Percentiles rank a stretch among this genome's conserved stretches.
Conservation (phyloP, 176 grass and related monocot genomes). For the Paspalum notatum region DNA sequence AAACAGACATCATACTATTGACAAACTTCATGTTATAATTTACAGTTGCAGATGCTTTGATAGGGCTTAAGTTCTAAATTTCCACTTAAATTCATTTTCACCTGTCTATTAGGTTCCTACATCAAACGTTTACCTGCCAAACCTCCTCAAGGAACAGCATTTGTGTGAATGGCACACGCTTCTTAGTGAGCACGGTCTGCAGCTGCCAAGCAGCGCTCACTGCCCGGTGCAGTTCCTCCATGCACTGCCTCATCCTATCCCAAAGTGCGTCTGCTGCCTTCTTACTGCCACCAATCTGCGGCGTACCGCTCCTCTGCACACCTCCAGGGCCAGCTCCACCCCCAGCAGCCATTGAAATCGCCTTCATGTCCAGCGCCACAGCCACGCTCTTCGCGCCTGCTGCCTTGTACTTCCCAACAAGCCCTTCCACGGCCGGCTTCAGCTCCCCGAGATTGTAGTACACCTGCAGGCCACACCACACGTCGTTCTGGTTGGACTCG, state of each 20-base stretch:
- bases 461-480: conserved; percentile 95
- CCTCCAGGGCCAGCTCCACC: conserved; percentile 84
- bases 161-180: conserved; percentile 91
- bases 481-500: conserved; percentile 93
- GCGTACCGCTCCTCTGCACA: conserved; percentile 94
- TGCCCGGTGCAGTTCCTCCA: conserved; percentile 81
- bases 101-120: conserved; percentile 6
- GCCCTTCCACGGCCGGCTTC: conserved; percentile 73
- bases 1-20: neutral
- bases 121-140: conserved; percentile 77
- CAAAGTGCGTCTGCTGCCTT: conserved; percentile 84
- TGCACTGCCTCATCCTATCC: conserved; percentile 94
- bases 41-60: neutral
- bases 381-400: conserved; percentile 76
- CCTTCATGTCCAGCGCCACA: conserved; percentile 91
- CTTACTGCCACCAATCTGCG: conserved; percentile 88
- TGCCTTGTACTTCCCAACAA: conserved; percentile 73
- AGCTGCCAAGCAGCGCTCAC: conserved; percentile 89
- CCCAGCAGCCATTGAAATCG: conserved; percentile 64
- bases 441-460: conserved; percentile 96
- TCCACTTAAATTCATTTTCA: conserved; percentile 13
- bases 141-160: conserved; percentile 96
- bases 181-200: conserved; percentile 93
- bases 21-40: neutral
- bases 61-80: neutral